These are phyloP conservation scores for Fraxinus nigra DNA, from an alignment of 305 asterid species.

Conservation along the genomic window DNA sequence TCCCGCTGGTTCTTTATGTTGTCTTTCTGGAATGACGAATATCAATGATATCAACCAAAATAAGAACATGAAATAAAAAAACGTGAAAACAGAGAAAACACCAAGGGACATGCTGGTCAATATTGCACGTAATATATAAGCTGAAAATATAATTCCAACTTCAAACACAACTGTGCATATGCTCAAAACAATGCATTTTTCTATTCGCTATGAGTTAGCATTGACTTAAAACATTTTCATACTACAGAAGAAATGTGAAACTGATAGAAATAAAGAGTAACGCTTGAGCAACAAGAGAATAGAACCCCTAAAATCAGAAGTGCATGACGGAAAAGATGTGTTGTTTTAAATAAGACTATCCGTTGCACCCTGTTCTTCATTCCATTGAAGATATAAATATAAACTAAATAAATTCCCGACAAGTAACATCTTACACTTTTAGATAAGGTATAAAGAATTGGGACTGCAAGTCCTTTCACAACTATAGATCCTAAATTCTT, in stretches of 20 bases:
- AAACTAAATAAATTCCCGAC: neutral
- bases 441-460: neutral
- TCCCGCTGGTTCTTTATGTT: conserved; percentile 95
- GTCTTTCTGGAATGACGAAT: conserved; percentile 70
- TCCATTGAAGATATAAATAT: neutral
- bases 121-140: conserved; percentile 1
- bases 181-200: conserved; percentile 9
- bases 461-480: neutral
- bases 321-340: neutral
- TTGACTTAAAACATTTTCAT: neutral
- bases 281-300: neutral
- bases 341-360: neutral
- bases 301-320: neutral
- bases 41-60: conserved; percentile 16
- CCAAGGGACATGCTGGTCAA: conserved; percentile 14
- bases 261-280: neutral
- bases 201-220: neutral
- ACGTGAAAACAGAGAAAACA: neutral
- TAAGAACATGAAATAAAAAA: conserved; percentile 14
- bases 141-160: neutral
- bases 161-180: conserved; percentile 18
- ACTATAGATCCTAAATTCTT: neutral
- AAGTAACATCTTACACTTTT: neutral
- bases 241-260: neutral
- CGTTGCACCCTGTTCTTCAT: neutral